phyloP scores from a whole-genome alignment of 2,329 filamentous ascomycete species.

The Periconia macrospinosa region DNA sequence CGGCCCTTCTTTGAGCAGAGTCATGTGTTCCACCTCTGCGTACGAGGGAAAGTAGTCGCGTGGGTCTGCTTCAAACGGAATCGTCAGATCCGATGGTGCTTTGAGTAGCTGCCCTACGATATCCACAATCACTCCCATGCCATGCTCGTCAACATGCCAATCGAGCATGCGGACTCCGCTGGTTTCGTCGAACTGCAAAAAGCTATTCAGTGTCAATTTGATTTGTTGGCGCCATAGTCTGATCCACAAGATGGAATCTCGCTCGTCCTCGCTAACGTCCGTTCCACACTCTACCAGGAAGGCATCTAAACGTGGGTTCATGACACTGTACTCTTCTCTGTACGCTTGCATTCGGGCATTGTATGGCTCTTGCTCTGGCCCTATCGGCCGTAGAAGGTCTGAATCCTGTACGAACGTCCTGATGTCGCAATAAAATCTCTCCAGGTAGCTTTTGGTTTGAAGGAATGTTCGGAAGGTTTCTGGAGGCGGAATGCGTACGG shows the following conservation, averaged over 20 bases:
- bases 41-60: conserved; percentile 14
- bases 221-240: conserved; percentile 12
- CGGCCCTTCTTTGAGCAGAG: neutral
- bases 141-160: conserved; percentile 16
- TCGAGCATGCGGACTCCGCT: conserved; percentile 4
- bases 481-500: neutral
- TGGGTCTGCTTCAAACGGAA: conserved; percentile 17
- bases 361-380: neutral
- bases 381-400: conserved; percentile 6
- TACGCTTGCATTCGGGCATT: conserved; percentile 2
- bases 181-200: conserved; percentile 4
- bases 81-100: conserved; percentile 18
- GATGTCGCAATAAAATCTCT: conserved; percentile 26
- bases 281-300: conserved; percentile 9
- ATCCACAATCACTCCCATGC: conserved; percentile 15
- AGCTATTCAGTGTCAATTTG: conserved; percentile 6
- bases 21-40: conserved; percentile 4
- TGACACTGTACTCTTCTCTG: conserved; percentile 3
- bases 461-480: conserved; percentile 9
- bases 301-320: conserved; percentile 10
- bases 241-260: conserved; percentile 10
- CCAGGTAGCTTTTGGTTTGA: conserved; percentile 21
- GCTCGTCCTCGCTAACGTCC: conserved; percentile 4
- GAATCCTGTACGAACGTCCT: conserved; percentile 26
- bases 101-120: conserved; percentile 16